Evolutionary conservation across 2,329 filamentous ascomycete genomes (phyloP), one percentile per base, ranked within the genome.

Genomic region (Ophiocordyceps camponoti-floridani): DNA sequence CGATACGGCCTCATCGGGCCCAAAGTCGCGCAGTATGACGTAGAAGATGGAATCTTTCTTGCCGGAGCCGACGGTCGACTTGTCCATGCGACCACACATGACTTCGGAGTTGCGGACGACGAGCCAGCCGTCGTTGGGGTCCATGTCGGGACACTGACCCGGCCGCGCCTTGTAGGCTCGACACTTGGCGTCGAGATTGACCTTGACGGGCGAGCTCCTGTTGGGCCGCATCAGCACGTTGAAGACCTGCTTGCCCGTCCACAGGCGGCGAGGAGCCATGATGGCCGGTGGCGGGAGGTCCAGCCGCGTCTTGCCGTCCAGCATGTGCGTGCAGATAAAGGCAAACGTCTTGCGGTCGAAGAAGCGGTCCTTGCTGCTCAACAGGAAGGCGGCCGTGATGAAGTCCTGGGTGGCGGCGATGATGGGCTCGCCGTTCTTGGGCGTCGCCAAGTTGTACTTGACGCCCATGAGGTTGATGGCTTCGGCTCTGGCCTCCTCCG

Each of bases 381-480:
- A 79, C 69, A 98, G 98, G 75, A 95, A 98, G 41, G 87, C 82
- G 65, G 91, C 91, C 52, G 88, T 91, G 47, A 99, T 73, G 23
- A 89, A 94, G 62, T 99, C 91, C 62, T 99, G 91, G 19, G 98
- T 91, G 53, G 98, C 96, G 77, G 93, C 93, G 91, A 99, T 99
- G 46, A 98, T 73, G 42, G 91, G 93, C 47, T 41, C 38, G 18
- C 85, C 84, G 64, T 98, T 98, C 58, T 88, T 81, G 63, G 98
- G 91, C 5, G 91, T 91, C 2, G 93, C 98, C 10, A 98, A 91
- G 56, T 98, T 96, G 62, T 98, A 94, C 54, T 91, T 75, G 1
- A 99, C 91, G 74, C 96, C 82, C 62, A 89, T 96, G 12, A 99
- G 75, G 59, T 96, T 82, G 62, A 79, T 86, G 53, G 98, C 78